These are phyloP conservation scores for Canariomyces notabilis DNA, from an alignment of 2,329 filamentous ascomycete genomes.

Conservation along the genomic window DNA sequence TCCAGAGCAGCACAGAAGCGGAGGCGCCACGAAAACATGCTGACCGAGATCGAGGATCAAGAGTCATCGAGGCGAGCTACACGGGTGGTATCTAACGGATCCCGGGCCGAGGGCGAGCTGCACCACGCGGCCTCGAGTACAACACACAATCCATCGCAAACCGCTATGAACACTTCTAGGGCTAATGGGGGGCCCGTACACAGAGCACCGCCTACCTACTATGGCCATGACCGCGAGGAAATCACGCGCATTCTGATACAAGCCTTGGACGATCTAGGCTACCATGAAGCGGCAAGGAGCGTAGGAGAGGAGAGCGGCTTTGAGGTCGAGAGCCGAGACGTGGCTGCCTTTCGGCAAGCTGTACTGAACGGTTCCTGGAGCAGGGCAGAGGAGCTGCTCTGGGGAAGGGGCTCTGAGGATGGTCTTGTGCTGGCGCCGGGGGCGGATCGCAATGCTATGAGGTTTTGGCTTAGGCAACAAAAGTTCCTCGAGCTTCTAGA, in stretches of 20 bases:
- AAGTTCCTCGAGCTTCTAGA: slow-evolving; percentile 93
- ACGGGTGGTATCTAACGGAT: slow-evolving; percentile 52
- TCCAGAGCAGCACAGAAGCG: slow-evolving; percentile 34
- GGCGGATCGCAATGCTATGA: slow-evolving; percentile 73
- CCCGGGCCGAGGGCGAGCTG: slow-evolving; percentile 42
- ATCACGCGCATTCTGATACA: slow-evolving; percentile 91
- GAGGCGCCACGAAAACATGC: slow-evolving; percentile 56
- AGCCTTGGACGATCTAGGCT: slow-evolving; percentile 82
- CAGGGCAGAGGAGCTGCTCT: slow-evolving; percentile 77
- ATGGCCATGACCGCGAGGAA: slow-evolving; percentile 86
- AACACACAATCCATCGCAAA: slow-evolving; percentile 36
- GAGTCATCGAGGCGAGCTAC: slow-evolving; percentile 50
- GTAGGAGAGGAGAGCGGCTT: slow-evolving; percentile 80
- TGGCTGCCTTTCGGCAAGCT: slow-evolving; percentile 78
- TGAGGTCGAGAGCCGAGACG: slow-evolving; percentile 77
- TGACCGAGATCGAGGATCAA: slow-evolving; percentile 50
- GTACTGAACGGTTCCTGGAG: slow-evolving; percentile 77
- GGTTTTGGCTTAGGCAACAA: slow-evolving; percentile 84
- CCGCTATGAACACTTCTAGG: slow-evolving; percentile 53
- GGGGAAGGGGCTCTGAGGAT: slow-evolving; percentile 44
- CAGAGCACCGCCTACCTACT: slow-evolving; percentile 48
- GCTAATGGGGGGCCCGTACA: slow-evolving; percentile 26
- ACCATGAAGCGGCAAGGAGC: slow-evolving; percentile 67
- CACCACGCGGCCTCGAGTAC: slow-evolving; percentile 42
- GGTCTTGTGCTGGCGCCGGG: slow-evolving; percentile 71